Evolutionary conservation across 129 eudicot genomes (phyloP).

Genomic region (Erigeron canadensis): DNA sequence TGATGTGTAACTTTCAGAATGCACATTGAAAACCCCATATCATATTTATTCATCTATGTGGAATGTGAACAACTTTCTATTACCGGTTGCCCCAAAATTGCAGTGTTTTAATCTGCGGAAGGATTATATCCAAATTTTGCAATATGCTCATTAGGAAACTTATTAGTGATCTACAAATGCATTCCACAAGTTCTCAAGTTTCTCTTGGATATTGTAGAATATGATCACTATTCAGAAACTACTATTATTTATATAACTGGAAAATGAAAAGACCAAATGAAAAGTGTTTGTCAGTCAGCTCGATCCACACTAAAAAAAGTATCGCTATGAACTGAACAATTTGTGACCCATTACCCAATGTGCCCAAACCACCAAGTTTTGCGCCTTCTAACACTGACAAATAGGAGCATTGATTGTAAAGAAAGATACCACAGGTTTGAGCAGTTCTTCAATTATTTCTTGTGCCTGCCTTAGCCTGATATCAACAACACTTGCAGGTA

Average conservation of each 20-base stretch:
- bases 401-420: conserved; percentile 6
- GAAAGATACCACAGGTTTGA: conserved; percentile 82
- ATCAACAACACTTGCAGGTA: conserved; percentile 72
- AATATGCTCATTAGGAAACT: not conserved
- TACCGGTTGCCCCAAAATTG: not conserved
- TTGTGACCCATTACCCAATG: not conserved
- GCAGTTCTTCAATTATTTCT: conserved; percentile 75
- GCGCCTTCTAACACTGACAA: not conserved
- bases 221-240: conserved; percentile 1
- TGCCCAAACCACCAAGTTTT: conserved; percentile 1
- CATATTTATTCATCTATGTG: too few relatives aligned
- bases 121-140: not conserved
- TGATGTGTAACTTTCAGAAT: too few relatives aligned
- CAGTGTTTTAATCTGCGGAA: not conserved
- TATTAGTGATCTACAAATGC: not conserved
- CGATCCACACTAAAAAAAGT: not conserved
- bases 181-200: not conserved
- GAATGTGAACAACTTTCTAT: not conserved
- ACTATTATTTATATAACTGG: not conserved
- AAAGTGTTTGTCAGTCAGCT: not conserved
- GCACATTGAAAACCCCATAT: too few relatives aligned
- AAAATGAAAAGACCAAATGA: not conserved
- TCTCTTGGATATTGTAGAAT: not conserved
- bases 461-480: conserved; percentile 70
- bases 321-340: not conserved